These are phyloP conservation scores for Ophiocordyceps polyrhachis-furcata DNA, from an alignment of 2,329 filamentous ascomycete genomes.

Conservation along the genomic window DNA sequence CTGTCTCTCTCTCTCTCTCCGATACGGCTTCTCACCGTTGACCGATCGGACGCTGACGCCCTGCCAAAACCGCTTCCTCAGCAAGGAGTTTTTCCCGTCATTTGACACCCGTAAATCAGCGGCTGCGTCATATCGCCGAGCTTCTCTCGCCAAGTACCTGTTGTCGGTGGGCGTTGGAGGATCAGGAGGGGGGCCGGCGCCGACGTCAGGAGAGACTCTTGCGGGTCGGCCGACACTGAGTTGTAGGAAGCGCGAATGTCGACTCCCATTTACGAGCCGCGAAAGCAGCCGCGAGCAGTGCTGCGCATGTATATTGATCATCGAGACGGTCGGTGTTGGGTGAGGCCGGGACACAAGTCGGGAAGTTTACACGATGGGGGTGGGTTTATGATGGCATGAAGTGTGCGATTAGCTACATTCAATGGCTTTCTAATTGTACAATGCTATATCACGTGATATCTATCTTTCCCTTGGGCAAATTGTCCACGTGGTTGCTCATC, in stretches of 20 bases:
- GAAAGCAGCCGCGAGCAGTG: conserved; percentile 15
- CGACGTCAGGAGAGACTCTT: conserved; percentile 31
- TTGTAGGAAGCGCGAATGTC: conserved; percentile 13
- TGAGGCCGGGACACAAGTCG: background rate
- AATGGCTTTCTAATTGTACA: too few relatives aligned
- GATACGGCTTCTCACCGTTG: conserved; percentile 36
- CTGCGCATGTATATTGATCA: conserved; percentile 22
- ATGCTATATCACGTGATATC: too few relatives aligned
- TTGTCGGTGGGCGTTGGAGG: conserved; percentile 27
- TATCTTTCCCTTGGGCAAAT: conserved; percentile 4
- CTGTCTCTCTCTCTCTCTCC: background rate
- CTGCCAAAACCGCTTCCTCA: conserved; percentile 74
- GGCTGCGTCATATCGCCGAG: conserved; percentile 32
- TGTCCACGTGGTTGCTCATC: conserved; percentile 20
- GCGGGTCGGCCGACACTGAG: conserved; percentile 18
- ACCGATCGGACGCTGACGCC: conserved; percentile 54
- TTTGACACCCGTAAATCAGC: conserved; percentile 24
- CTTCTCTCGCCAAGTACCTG: conserved; percentile 32
- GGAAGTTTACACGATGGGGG: too few relatives aligned
- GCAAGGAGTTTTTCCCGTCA: conserved; percentile 20
- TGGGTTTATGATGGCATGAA: too few relatives aligned
- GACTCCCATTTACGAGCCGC: conserved; percentile 7
- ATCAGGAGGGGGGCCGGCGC: conserved; percentile 39
- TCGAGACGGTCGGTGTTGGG: conserved; percentile 8
- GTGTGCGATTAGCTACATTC: too few relatives aligned